Conservation (phyloP, 2,329 filamentous ascomycete species). For the Eutypella sp. region DNA sequence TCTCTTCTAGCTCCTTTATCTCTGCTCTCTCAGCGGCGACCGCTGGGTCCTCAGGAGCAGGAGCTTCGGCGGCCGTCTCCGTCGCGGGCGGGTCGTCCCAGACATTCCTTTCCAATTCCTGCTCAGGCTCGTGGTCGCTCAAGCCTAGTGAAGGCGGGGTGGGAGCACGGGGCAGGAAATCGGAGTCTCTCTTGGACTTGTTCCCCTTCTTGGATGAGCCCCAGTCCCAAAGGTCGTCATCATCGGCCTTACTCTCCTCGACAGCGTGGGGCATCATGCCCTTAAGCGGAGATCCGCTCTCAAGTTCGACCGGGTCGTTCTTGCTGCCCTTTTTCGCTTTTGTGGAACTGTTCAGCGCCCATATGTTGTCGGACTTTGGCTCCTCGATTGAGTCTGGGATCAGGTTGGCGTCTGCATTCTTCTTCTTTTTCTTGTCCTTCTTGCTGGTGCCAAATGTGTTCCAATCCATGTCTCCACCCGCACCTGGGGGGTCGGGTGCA, state of each 20-base stretch:
- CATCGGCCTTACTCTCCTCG: constrained; percentile 38
- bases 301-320: constrained; percentile 44
- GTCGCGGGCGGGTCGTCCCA: constrained; percentile 28
- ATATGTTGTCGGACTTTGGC: constrained; percentile 33
- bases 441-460: constrained; percentile 11
- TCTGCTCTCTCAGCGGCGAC: constrained; percentile 2
- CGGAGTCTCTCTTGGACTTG: constrained; percentile 38
- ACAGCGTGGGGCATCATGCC: constrained; percentile 42
- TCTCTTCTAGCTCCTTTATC: constrained; percentile 11
- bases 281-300: constrained; percentile 41
- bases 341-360: constrained; percentile 28
- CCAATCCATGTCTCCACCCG: constrained; percentile 17
- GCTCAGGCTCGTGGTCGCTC: constrained; percentile 33
- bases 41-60: constrained; percentile 9
- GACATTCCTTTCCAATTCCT: constrained; percentile 26
- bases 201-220: constrained; percentile 33
- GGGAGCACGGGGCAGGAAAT: constrained; percentile 43
- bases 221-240: constrained; percentile 41
- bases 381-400: constrained; percentile 40
- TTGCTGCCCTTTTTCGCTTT: constrained; percentile 49
- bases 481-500: constrained; percentile 14
- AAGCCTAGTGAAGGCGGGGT: constrained; percentile 43
- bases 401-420: constrained; percentile 25
- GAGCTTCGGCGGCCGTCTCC: constrained; percentile 10
- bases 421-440: constrained; percentile 19